These are phyloP conservation scores for Sugiyamaella grinbergsii DNA, from an alignment of 1,139 yeast species.

Conservation along the genomic window DNA sequence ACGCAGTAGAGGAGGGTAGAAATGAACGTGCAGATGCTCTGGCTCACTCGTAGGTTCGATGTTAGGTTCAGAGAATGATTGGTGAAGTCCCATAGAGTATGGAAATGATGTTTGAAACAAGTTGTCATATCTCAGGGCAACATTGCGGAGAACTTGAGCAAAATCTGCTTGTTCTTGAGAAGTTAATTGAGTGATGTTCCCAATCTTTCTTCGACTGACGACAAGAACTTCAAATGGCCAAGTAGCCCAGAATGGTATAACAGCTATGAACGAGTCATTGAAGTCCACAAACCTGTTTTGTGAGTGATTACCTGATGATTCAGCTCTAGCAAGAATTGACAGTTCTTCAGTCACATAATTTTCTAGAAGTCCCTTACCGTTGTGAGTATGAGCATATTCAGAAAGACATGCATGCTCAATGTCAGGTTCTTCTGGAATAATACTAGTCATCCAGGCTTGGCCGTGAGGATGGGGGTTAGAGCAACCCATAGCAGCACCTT, in stretches of 20 bases:
- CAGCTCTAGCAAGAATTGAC: constrained; percentile 40
- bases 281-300: constrained; percentile 54
- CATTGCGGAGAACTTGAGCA: constrained; percentile 55
- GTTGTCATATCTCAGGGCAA: constrained; percentile 72
- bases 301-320: constrained; percentile 35
- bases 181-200: constrained; percentile 54
- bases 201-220: constrained; percentile 56
- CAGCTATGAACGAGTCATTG: constrained; percentile 66
- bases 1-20: constrained; percentile 75
- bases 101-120: constrained; percentile 72
- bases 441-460: constrained; percentile 76
- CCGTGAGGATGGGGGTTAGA: constrained; percentile 79
- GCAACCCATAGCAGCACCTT: constrained; percentile 82
- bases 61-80: constrained; percentile 38
- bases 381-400: constrained; percentile 48
- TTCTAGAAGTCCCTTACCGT: constrained; percentile 56
- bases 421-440: constrained; percentile 68
- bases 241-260: constrained; percentile 81
- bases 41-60: constrained; percentile 37
- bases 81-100: constrained; percentile 81
- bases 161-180: constrained; percentile 56
- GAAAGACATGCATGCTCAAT: constrained; percentile 57
- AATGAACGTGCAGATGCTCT: constrained; percentile 76
- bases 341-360: constrained; percentile 67
- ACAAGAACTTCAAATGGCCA: constrained; percentile 81